Evolutionary conservation across 2,329 filamentous ascomycete species (phyloP).

Genomic region (Xylaria sp.): DNA sequence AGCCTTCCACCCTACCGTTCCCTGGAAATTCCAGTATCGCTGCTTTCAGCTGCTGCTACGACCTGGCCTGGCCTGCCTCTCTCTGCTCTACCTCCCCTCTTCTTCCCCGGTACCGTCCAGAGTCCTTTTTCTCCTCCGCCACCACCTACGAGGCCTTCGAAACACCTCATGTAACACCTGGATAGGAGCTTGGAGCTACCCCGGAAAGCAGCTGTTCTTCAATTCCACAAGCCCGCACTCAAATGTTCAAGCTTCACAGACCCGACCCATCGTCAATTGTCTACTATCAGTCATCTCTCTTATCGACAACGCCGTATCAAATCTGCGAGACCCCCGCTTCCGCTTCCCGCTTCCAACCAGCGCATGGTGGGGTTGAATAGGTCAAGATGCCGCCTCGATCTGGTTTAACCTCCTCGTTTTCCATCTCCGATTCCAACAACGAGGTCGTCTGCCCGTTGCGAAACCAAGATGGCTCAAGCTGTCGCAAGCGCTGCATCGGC

Average conservation of each 20-base stretch:
- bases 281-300: slow-evolving; percentile 28
- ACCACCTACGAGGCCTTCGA: slow-evolving; percentile 40
- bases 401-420: slow-evolving; percentile 86
- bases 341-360: slow-evolving; percentile 42
- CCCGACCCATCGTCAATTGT: slow-evolving; percentile 23
- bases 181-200: slow-evolving; percentile 43
- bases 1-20: slow-evolving; percentile 19
- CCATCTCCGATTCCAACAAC: slow-evolving; percentile 87
- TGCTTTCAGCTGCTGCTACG: slow-evolving; percentile 23
- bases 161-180: slow-evolving; percentile 50
- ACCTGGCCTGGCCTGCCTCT: neutral
- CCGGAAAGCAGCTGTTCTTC: slow-evolving; percentile 28
- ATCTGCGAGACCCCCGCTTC: slow-evolving; percentile 36
- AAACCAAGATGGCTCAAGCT: slow-evolving; percentile 95
- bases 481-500: slow-evolving; percentile 95
- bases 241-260: slow-evolving; percentile 27
- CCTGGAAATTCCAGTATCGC: slow-evolving; percentile 25
- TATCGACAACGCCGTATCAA: slow-evolving; percentile 31
- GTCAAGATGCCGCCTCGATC: slow-evolving; percentile 86
- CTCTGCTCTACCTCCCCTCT: slow-evolving; percentile 3
- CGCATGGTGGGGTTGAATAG: slow-evolving; percentile 55
- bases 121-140: slow-evolving; percentile 21
- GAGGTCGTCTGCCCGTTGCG: slow-evolving; percentile 95
- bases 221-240: slow-evolving; percentile 18
- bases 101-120: slow-evolving; percentile 19